Evolutionary conservation across 805 yeast genomes (phyloP), one percentile per base, ranked within the genome.

Genomic region (Millerago galiae): DNA sequence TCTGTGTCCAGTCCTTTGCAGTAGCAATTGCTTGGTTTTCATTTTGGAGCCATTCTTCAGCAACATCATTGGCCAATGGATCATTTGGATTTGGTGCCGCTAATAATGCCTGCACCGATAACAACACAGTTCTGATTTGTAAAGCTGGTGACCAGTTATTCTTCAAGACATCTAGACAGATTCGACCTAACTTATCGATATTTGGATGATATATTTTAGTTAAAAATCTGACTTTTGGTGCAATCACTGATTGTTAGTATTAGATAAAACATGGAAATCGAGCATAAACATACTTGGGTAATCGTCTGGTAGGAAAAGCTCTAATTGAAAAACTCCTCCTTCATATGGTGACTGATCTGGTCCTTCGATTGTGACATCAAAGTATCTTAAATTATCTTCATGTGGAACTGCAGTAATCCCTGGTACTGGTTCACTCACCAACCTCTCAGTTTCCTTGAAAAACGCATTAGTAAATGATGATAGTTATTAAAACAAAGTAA

Each of bases 81-180:
- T 93, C 99, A 60, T 93, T 96, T 3, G 99, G 99, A 56, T 93
- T 93, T 10, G 99, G 99, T 5, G 96, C 89, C 2, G 95, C 96
- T 40, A 93, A 67, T 43, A 93, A 68, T 0, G 98, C 97, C 65
- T 93, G 99, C 45, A 93, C 83, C 9, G 96, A 86, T 43, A 93
- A 70, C 48, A 93, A 68, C 18, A 93, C 83, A 8, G 98, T 93
- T 63, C 98, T 75, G 50, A 93, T 93, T 62, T 93, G 98, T 46
- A 91, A 71, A 0, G 99, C 99, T 4, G 99, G 98, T 9, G 95
- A 85, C 99, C 99, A 93, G 66, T 91, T 90, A 54, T 86, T 75
- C 66, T 91, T 93, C 60, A 93, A 72, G 34, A 93, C 97, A 61
- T 93, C 98, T 40, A 93, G 74, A 66, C 99, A 93, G 55, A 93